A percentile compares a stretch with the other conserved stretches of the same genome.
phyloP scores from a whole-genome alignment of 169 alveolate species.

The Plasmodium gonderi region DNA sequence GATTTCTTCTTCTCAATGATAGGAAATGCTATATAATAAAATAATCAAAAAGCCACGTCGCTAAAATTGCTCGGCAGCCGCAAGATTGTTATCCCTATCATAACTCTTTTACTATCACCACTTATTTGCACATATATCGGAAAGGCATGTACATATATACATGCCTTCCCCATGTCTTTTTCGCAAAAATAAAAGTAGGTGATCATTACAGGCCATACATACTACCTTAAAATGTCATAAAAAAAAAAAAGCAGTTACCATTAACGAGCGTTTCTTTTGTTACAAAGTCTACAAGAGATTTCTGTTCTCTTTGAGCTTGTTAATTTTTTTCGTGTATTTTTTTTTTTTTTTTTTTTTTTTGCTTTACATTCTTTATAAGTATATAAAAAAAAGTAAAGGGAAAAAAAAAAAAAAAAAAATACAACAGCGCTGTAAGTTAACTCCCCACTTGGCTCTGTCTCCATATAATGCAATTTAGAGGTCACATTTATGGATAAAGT shows the following conservation, averaged over 20 bases:
- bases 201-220: constrained; percentile 7
- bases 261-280: constrained; percentile 13
- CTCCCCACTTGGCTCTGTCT: constrained; percentile 95
- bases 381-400: too few relatives aligned
- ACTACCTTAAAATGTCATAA: not conserved
- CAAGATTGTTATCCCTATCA: constrained; percentile 3
- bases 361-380: too few relatives aligned
- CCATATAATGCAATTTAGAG: constrained; percentile 83
- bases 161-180: not conserved
- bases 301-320: constrained; percentile 94
- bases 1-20: constrained; percentile 20
- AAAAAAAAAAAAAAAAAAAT: constrained; percentile 79
- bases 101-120: not conserved
- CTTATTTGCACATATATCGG: not conserved
- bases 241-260: not conserved
- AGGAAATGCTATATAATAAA: constrained; percentile 13
- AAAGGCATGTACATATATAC: not conserved
- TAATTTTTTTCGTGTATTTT: not conserved
- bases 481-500: constrained; percentile 88
- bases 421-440: constrained; percentile 94
- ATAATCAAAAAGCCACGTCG: constrained; percentile 29
- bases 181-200: not conserved
- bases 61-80: constrained; percentile 26
- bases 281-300: constrained; percentile 91
- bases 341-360: not conserved